These are phyloP conservation scores for Ophiostoma triangulosporum DNA, from an alignment of 2,329 filamentous ascomycete species.

Conservation along the genomic window DNA sequence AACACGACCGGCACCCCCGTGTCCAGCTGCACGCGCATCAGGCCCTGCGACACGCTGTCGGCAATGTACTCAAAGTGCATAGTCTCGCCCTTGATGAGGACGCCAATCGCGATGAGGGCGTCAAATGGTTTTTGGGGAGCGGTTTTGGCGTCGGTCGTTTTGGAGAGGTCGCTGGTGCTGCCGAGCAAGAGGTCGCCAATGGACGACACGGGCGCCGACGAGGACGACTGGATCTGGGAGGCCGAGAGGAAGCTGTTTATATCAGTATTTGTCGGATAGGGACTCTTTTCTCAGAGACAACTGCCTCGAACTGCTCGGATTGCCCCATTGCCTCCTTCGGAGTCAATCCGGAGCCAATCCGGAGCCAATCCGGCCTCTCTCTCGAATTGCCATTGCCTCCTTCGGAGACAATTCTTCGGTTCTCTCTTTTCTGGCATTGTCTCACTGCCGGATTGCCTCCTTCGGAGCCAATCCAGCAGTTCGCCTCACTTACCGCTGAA, in stretches of 20 bases:
- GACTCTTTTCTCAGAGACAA: too few relatives aligned
- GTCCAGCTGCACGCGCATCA: constrained; percentile 92
- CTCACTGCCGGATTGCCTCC: too few relatives aligned
- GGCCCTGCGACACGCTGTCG: constrained; percentile 75
- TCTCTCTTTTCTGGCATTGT: too few relatives aligned
- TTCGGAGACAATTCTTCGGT: too few relatives aligned
- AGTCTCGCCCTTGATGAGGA: constrained; percentile 95
- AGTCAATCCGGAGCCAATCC: too few relatives aligned
- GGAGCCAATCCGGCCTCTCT: too few relatives aligned
- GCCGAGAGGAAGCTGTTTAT: constrained; percentile 64
- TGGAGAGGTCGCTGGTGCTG: constrained; percentile 51
- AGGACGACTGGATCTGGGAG: constrained; percentile 69
- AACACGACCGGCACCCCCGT: constrained; percentile 82
- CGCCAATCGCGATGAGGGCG: constrained; percentile 87
- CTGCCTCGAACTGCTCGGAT: too few relatives aligned
- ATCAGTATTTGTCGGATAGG: too few relatives aligned
- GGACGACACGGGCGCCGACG: constrained; percentile 45
- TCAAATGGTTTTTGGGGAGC: constrained; percentile 52
- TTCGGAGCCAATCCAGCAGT: too few relatives aligned
- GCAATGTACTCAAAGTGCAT: constrained; percentile 99
- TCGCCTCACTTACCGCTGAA: constrained; percentile 52
- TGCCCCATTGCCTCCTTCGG: too few relatives aligned
- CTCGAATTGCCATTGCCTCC: too few relatives aligned
- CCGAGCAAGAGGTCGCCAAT: constrained; percentile 56
- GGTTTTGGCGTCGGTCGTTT: neutral